Evolutionary conservation across 208 protist genomes (phyloP).

Genomic region (Acanthamoeba healyi): DNA sequence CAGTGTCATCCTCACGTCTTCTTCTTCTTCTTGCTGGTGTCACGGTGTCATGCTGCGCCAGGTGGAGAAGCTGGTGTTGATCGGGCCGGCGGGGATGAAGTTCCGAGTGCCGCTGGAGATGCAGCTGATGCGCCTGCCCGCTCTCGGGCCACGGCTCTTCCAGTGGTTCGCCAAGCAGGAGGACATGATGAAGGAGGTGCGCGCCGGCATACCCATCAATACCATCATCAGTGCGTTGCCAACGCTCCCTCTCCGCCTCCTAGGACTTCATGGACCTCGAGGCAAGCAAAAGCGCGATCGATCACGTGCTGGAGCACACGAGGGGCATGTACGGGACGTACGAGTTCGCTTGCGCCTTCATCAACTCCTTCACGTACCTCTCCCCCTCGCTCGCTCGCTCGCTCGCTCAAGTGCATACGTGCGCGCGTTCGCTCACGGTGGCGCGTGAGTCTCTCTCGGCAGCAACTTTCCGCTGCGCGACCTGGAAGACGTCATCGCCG

Average conservation of each 20-base stretch:
- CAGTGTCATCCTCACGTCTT: too few species aligned
- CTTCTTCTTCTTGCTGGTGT: too few species aligned
- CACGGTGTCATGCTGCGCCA: neutral
- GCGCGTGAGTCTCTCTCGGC: too few species aligned
- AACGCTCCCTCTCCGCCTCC: neutral
- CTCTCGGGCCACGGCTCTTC: neutral
- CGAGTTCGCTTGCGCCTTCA: neutral
- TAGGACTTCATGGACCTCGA: constrained; percentile 33
- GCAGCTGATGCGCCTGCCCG: constrained; percentile 30
- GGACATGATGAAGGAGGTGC: constrained; percentile 50
- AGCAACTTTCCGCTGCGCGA: neutral
- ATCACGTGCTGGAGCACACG: constrained; percentile 15
- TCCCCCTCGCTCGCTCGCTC: too few species aligned
- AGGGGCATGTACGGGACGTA: neutral
- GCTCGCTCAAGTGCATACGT: too few species aligned
- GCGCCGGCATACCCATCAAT: neutral
- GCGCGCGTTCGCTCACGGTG: too few species aligned
- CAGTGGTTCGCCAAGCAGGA: constrained; percentile 42
- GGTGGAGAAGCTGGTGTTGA: constrained; percentile 13
- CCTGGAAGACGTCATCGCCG: neutral
- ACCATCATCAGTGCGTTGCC: neutral
- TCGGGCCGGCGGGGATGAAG: constrained; percentile 32
- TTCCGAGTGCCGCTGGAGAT: neutral
- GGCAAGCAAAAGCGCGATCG: neutral
- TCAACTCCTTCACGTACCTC: constrained; percentile 20